Base-by-base conservation (phyloP, 2,329 filamentous ascomycete species). In the Cladorrhinum sp. region DNA sequence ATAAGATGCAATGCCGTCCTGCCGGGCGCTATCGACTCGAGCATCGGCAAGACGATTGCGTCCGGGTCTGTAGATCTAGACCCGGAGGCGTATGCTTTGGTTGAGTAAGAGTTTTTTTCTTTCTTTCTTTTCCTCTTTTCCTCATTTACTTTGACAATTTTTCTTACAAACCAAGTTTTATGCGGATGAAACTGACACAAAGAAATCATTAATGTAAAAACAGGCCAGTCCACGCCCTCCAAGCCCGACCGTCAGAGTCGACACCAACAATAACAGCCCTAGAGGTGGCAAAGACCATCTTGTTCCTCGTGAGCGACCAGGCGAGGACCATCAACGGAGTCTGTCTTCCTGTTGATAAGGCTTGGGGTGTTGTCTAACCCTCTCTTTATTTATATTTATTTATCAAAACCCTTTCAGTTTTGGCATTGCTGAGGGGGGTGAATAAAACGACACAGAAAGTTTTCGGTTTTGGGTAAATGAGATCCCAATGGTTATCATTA, bases 1-100 rank as follows among this genome's bases (percentile, higher is more conserved):
- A 78, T 81, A 53, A 70, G 78, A 7, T 79, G 77, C 64, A 80
- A 80, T 63, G 77, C 74, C 20, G 70, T 80, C 3, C 71, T 78
- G 3, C 78, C 78, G 1, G 70, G 70, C 1, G 67, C 69, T 3
- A 66, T 72, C 36, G 69, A 72, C 60, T 70, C 68, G 50, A 63
- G 66, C n/a, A 67, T 72, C 20, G 70, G 70, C 2, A 68, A 71
- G 63, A 60, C 62, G 8, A 69, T 71, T 36, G 63, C 64, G 2
- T 25, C 55, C 2, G 64, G 63, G 27, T 22, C 41, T 8, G 65
- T 62, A 24, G 63, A 64, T 25, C 57, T 61, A 20, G 73, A 74
- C 32, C 41, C 62, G 23, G 68, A 64, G 25, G 68, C 64, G 7
- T 63, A 61, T 56, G 66, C 65, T 0, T 60, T 67, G 55, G 38